phyloP scores from a whole-genome alignment of 2,329 filamentous ascomycete species.

The Neonectria ditissima region DNA sequence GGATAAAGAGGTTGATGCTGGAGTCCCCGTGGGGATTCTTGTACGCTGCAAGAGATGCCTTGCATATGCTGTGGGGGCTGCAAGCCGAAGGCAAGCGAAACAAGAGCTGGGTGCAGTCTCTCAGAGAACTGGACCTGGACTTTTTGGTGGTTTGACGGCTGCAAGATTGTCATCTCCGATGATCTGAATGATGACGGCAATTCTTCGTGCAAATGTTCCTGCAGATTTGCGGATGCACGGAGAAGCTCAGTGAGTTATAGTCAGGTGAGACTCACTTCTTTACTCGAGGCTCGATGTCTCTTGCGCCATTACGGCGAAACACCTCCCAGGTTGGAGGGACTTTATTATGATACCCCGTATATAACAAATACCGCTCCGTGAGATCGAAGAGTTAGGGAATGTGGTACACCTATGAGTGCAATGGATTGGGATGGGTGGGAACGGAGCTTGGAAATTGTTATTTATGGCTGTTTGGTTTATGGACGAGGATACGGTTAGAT shows the following conservation, averaged over 20 bases:
- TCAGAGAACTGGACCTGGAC: constrained; percentile 56
- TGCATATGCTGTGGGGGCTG: constrained; percentile 57
- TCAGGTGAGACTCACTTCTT: constrained; percentile 1
- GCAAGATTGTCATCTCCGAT: background rate
- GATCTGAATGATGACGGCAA: background rate
- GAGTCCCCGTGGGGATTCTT: constrained; percentile 63
- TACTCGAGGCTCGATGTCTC: background rate
- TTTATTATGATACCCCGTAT: constrained; percentile 14
- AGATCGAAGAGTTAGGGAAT: background rate
- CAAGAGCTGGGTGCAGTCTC: constrained; percentile 58
- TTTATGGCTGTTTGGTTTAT: background rate
- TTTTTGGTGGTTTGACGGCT: constrained; percentile 56
- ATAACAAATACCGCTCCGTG: background rate
- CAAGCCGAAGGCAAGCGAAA: constrained; percentile 48
- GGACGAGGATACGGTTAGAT: background rate
- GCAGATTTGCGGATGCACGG: background rate
- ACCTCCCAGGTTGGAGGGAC: constrained; percentile 4
- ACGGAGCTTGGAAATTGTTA: background rate
- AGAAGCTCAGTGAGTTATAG: background rate
- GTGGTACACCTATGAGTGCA: background rate
- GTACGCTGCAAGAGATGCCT: constrained; percentile 58
- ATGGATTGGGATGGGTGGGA: background rate
- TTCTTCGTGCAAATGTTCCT: background rate
- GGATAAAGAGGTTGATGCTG: constrained; percentile 55
- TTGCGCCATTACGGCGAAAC: background rate